Evolutionary conservation across 164 flowering plant genomes (phyloP), one percentile per base, ranked within the genome.

Genomic region (Saururus chinensis): DNA sequence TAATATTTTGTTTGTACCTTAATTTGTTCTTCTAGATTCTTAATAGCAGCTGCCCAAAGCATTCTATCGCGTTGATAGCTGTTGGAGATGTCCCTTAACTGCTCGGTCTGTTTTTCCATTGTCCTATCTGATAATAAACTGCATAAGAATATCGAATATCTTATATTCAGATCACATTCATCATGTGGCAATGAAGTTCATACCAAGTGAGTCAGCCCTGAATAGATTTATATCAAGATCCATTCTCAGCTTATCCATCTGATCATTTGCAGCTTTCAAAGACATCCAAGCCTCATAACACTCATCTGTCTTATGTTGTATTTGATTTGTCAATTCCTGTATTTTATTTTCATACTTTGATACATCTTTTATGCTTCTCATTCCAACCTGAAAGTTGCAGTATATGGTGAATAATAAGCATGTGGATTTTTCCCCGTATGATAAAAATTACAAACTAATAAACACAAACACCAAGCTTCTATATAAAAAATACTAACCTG

Each of bases 261-360:
- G 80, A 53, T 83, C 80, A 66, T 83, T 87, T 57, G 88, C 79
- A 55, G 81, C 79, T 30, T 81, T 71, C 59, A 84, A 75, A 51
- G 92, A 85, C 95, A 87, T 87, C 95, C 95, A 89, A 37, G 97
- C 93, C 62, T 89, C 82, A 53, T 82, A 76, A 74, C 90, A 89
- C 67, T 89, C 97, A 57, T 83, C 81, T 25, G 79, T 62, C 75
- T 89, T 87, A 26, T 63, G 80, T 72, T 82, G 78, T 68, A 80
- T 79, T 64, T 76, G 82, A 41, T 45, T 51, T 35, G 64, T 71
- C 58, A 90, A 76, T 37, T 90, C 92, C 51, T 86, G 65, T 65
- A 87, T 86, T 73, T 79, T 82, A 74, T 82, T 86, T 77, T 88
- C 92, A 73, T 74, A 84, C 76, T 84, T 86, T 25, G 70, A 73